Conservation (phyloP, 2,329 filamentous ascomycete genomes). For the Botryotinia narcissicola region DNA sequence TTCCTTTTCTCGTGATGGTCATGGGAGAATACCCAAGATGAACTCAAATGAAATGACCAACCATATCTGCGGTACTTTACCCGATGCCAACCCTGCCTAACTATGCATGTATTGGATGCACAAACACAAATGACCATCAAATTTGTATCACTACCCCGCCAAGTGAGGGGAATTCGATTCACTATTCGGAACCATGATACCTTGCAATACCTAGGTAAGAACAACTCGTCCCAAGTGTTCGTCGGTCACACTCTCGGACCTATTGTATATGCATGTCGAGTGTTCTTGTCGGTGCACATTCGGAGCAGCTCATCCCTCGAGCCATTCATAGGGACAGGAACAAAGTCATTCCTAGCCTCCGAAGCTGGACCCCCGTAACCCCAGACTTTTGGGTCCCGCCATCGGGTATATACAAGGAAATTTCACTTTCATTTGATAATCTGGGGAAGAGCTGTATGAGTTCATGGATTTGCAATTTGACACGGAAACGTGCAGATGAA, state of each 20-base stretch:
- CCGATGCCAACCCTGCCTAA: neutral
- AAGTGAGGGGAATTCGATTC: conserved; percentile 19
- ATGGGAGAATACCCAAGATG: neutral
- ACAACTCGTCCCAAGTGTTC: neutral
- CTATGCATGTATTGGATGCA: neutral
- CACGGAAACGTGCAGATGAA: neutral
- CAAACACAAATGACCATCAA: conserved; percentile 13
- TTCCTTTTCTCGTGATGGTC: neutral
- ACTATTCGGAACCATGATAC: neutral
- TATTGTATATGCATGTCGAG: conserved; percentile 12
- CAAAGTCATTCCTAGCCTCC: neutral
- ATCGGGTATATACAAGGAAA: neutral
- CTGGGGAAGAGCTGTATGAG: conserved; percentile 3
- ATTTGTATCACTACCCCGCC: neutral
- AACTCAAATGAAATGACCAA: conserved; percentile 5
- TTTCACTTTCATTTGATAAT: conserved; percentile 5
- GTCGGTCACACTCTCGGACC: conserved; percentile 17
- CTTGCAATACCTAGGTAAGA: neutral
- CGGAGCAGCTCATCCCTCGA: neutral
- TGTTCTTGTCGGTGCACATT: neutral
- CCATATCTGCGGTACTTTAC: neutral
- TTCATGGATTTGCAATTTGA: neutral
- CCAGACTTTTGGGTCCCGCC: conserved; percentile 1
- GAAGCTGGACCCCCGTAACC: neutral
- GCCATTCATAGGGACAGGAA: neutral